Evolutionary conservation across 495 filamentous ascomycete species (phyloP).

Genomic region (Podospora conica): DNA sequence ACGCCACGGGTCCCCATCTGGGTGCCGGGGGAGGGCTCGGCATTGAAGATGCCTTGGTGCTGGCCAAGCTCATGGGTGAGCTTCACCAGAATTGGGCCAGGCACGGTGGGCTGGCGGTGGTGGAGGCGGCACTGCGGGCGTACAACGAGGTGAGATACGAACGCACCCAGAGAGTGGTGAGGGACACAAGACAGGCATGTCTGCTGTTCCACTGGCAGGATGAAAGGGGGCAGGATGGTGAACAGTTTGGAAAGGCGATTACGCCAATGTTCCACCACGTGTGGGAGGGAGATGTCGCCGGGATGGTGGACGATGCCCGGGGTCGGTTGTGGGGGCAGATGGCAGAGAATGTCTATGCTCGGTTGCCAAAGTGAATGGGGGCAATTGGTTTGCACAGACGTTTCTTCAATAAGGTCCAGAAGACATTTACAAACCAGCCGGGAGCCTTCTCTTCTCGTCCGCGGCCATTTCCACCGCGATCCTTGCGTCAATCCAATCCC

Average conservation of each 20-base stretch:
- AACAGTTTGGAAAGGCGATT: slow-evolving; percentile 28
- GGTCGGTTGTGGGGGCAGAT: neutral
- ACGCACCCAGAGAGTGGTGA: slow-evolving; percentile 34
- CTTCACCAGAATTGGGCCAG: slow-evolving; percentile 3
- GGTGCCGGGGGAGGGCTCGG: slow-evolving; percentile 52
- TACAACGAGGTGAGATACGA: slow-evolving; percentile 35
- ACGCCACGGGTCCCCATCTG: slow-evolving; percentile 40
- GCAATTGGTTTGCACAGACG: too few relatives aligned
- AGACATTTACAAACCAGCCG: neutral
- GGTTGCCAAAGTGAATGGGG: too few relatives aligned
- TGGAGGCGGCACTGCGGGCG: slow-evolving; percentile 28
- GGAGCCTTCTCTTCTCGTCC: neutral
- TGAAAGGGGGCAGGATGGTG: slow-evolving; percentile 23
- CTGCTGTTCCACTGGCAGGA: slow-evolving; percentile 38
- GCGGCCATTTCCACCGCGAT: neutral
- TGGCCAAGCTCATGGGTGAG: slow-evolving; percentile 35
- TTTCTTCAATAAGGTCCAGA: neutral
- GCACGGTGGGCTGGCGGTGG: neutral
- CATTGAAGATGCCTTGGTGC: slow-evolving; percentile 47
- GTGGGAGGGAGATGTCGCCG: slow-evolving; percentile 36
- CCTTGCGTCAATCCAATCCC: neutral
- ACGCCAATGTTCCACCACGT: slow-evolving; percentile 28
- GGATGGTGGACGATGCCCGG: slow-evolving; percentile 25
- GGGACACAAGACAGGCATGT: slow-evolving; percentile 29
- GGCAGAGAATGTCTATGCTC: too few relatives aligned